Conservation (phyloP, 192 early-diverging fungal genomes). For the Powellomyces hirtus region DNA sequence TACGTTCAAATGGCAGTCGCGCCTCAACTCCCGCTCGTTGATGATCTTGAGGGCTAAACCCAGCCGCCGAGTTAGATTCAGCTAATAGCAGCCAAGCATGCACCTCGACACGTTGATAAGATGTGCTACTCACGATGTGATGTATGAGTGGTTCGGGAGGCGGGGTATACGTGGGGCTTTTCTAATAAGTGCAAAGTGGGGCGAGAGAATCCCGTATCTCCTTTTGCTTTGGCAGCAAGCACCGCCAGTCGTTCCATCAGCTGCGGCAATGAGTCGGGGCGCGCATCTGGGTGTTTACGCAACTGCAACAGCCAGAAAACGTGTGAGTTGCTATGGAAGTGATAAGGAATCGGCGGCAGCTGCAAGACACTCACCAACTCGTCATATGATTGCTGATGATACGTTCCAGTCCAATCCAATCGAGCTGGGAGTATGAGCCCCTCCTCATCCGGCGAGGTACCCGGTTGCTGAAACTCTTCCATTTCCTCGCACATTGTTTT, state of each 20-base stretch:
- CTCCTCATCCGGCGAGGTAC: conserved; percentile 25
- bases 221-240: no score
- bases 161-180: not conserved
- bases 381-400: not conserved
- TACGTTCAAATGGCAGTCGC: no score
- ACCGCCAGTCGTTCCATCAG: not conserved
- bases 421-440: conserved; percentile 62
- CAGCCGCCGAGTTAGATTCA: no score
- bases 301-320: no score
- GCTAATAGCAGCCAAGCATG: no score
- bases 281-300: no score
- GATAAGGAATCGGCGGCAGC: not conserved
- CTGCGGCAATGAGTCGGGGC: no score
- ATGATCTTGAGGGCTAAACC: no score
- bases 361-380: not conserved
- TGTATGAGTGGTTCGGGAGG: not conserved
- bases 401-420: conserved; percentile 65
- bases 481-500: conserved; percentile 41
- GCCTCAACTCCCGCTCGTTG: no score
- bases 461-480: not conserved
- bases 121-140: not conserved
- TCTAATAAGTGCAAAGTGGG: no score
- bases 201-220: not conserved
- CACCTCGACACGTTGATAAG: not conserved
- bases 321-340: not conserved